A percentile compares a stretch with the other conserved stretches of the same genome.
Evolutionary conservation across 2,329 filamentous ascomycete species (phyloP).

Genomic region (Xylariales sp.): DNA sequence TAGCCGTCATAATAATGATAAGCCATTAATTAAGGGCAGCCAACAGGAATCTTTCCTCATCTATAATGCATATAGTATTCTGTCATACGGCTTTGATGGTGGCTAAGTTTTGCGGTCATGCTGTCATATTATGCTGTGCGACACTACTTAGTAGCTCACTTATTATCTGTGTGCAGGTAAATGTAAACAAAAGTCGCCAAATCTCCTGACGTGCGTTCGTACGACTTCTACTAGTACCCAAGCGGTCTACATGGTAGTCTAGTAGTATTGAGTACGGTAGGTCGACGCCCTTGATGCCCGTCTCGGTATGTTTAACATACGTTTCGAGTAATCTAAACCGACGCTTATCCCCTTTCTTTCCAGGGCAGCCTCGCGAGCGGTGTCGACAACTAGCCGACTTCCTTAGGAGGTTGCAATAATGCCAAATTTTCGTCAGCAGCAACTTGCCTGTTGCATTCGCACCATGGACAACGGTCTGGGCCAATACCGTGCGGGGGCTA

Average conservation of each 20-base stretch:
- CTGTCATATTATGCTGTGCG: constrained; percentile 7
- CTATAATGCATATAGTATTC: constrained; percentile 1
- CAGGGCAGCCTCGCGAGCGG: not conserved
- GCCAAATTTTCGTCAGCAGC: not conserved
- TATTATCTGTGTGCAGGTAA: not conserved
- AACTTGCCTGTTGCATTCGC: constrained; percentile 2
- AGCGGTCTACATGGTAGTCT: not conserved
- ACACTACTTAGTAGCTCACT: not conserved
- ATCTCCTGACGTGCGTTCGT: not conserved
- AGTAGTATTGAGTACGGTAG: not conserved
- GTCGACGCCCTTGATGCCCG: not conserved
- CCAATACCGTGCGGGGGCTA: constrained; percentile 7
- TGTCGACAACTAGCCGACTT: constrained; percentile 4
- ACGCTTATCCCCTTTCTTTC: not conserved
- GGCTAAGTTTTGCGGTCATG: constrained; percentile 16
- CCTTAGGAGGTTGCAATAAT: constrained; percentile 21
- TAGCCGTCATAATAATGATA: not conserved
- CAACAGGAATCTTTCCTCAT: constrained; percentile 7
- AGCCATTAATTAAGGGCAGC: not conserved
- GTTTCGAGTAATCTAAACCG: constrained; percentile 3
- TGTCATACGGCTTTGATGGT: not conserved
- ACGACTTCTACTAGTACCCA: constrained; percentile 11
- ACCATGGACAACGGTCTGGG: constrained; percentile 12
- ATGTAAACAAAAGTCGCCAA: not conserved
- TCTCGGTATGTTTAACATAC: not conserved